Percentiles rank a stretch among this genome's conserved stretches.
Conservation (phyloP, 352 stramenopile species). For the Chrysophaeum taylorii region DNA sequence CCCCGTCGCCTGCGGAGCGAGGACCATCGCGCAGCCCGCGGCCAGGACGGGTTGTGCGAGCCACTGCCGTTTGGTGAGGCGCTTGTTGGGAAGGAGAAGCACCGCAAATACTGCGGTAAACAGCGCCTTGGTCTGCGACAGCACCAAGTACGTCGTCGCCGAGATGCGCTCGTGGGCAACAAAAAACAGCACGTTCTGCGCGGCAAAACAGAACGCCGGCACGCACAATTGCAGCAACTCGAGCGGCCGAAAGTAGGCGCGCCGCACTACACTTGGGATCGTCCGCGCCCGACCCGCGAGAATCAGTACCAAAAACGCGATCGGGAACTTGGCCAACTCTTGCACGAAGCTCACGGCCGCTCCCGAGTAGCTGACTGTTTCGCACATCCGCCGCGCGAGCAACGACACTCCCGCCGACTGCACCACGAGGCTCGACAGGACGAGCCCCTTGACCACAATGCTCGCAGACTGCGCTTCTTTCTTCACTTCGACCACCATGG, state of each 20-base stretch:
- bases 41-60: not conserved
- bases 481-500: too few relatives aligned
- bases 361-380: not conserved
- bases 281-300: not conserved
- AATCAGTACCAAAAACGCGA: not conserved
- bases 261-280: not conserved
- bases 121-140: constrained; percentile 8
- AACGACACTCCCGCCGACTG: not conserved
- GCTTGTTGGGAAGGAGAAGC: not conserved
- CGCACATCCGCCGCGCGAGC: not conserved
- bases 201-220: not conserved
- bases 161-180: not conserved
- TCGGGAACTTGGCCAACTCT: not conserved
- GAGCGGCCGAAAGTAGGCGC: not conserved
- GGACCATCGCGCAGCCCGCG: constrained; percentile 3
- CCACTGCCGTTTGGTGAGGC: not conserved
- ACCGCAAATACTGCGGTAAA: constrained; percentile 10
- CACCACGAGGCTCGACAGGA: too few relatives aligned
- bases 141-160: not conserved
- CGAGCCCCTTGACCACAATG: too few relatives aligned
- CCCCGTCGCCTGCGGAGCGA: not conserved
- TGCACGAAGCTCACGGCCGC: not conserved
- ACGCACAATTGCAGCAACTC: not conserved
- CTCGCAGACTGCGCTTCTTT: too few relatives aligned
- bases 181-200: constrained; percentile 17